Base-by-base conservation (phyloP, 2,329 filamentous ascomycete genomes). In the Hirsutella rhossiliensis region DNA sequence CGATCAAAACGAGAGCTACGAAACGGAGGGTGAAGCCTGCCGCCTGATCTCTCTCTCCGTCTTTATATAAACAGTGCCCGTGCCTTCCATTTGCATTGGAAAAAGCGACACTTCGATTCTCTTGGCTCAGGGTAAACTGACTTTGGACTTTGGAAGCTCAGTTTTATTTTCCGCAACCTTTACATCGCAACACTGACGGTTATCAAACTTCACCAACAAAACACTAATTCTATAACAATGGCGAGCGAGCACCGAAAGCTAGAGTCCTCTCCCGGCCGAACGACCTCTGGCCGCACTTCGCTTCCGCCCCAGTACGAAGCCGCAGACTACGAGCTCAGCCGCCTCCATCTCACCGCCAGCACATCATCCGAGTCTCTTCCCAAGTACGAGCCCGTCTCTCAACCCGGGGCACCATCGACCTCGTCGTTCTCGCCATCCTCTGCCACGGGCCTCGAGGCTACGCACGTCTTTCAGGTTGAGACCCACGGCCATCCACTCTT, bases 391-490 rank as follows among this genome's bases (percentile, higher is more conserved):
- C 5, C 23, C 11, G 27, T 42, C 28, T 30, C 50, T 40, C 34
- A 47, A 15, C 13, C 28, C 1, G 20, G 29, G 5, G n/a, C 46
- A 11, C 43, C 47, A 8, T 41, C 45, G 27, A 41, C 48, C 13
- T 47, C 49, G n/a, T 44, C 52, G 9, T 27, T 5, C 9, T 41
- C 45, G 27, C 40, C 48, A 12, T 47, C 49, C n/a, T 44, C 52
- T 7, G 41, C 47, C 18, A 39, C 47, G 0, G 46, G 40, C 41
- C 75, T 76, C 56, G 48, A 44, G 8, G 62, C 71, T 3, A 69
- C 68, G 1, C 58, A 60, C 19, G 60, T 63, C 11, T 62, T 77
- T 20, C 71, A 75, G 47, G 67, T 78, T 50, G 64, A 73, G 48
- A 62, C 69, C 0, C 48, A 48, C 6, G 75, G 75, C 18, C 67